phyloP scores from a whole-genome alignment of 192 early-diverging fungal species.

The Gaertneriomyces sp. region DNA sequence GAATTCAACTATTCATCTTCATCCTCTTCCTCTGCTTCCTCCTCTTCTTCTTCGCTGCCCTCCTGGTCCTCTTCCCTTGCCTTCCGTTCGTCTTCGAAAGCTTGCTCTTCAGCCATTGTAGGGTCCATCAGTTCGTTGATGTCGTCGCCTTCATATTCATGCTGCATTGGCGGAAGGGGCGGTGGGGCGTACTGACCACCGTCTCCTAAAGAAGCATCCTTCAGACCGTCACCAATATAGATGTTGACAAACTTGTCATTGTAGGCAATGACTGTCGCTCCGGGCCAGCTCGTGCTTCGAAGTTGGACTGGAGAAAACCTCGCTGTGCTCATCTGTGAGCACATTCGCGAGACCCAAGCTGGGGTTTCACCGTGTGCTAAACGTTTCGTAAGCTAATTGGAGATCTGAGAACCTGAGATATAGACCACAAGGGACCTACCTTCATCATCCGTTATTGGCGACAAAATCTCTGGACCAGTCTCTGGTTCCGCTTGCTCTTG shows the following conservation, averaged over 20 bases:
- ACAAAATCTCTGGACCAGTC: conserved; percentile 47
- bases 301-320: conserved; percentile 57
- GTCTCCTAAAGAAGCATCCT: conserved; percentile 33
- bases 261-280: conserved; percentile 52
- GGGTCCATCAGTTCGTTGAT: conserved; percentile 54
- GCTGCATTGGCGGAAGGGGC: conserved; percentile 39
- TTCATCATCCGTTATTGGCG: conserved; percentile 44
- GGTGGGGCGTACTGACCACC: conserved; percentile 37
- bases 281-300: conserved; percentile 56
- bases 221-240: conserved; percentile 60
- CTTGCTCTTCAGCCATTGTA: conserved; percentile 55
- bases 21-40: conserved; percentile 32
- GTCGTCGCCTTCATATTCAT: conserved; percentile 46
- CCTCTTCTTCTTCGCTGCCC: conserved; percentile 45
- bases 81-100: conserved; percentile 48
- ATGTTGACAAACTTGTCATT: conserved; percentile 62
- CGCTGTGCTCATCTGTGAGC: conserved; percentile 38
- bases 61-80: conserved; percentile 53
- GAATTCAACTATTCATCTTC: conserved; percentile 7
- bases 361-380: conserved; percentile 46
- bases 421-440: conserved; percentile 19
- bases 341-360: conserved; percentile 45
- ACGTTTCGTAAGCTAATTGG: not conserved
- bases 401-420: not conserved
- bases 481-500: conserved; percentile 45